Conservation (phyloP, 1,139 yeast species). For the Hemisphaericaspora xylofermentans region DNA sequence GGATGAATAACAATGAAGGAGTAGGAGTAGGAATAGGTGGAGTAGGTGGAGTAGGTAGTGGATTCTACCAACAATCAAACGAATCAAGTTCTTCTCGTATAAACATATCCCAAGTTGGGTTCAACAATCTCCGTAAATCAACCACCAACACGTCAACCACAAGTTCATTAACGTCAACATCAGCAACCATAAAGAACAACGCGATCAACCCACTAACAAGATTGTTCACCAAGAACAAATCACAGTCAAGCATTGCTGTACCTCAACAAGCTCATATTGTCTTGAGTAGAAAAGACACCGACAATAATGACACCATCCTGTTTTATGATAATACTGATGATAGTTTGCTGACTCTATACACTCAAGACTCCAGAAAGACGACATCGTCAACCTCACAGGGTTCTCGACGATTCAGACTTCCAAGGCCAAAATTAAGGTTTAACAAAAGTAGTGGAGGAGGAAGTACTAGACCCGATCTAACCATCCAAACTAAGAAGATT, state of each 20-base stretch:
- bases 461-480: constrained; percentile 17
- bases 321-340: constrained; percentile 13
- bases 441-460: constrained; percentile 12
- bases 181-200: constrained; percentile 22
- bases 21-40: no score
- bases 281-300: not conserved
- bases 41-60: no score
- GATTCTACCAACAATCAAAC: constrained; percentile 22
- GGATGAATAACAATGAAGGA: not conserved
- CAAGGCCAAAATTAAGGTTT: constrained; percentile 4
- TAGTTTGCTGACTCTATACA: constrained; percentile 4
- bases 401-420: constrained; percentile 1
- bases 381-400: constrained; percentile 2
- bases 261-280: constrained; percentile 1
- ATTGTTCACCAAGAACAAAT: constrained; percentile 36
- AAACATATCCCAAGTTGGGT: constrained; percentile 39
- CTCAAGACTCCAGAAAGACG: constrained; percentile 10
- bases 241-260: constrained; percentile 19
- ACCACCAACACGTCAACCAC: constrained; percentile 33
- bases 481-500: constrained; percentile 24
- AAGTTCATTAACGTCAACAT: constrained; percentile 22
- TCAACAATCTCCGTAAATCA: constrained; percentile 37
- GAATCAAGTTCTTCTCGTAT: constrained; percentile 22
- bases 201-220: constrained; percentile 32
- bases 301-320: not conserved